A percentile compares a stretch with the other conserved stretches of the same genome.
Evolutionary conservation across 2,329 filamentous ascomycete genomes (phyloP).

Genomic region (Colletotrichum phormii): DNA sequence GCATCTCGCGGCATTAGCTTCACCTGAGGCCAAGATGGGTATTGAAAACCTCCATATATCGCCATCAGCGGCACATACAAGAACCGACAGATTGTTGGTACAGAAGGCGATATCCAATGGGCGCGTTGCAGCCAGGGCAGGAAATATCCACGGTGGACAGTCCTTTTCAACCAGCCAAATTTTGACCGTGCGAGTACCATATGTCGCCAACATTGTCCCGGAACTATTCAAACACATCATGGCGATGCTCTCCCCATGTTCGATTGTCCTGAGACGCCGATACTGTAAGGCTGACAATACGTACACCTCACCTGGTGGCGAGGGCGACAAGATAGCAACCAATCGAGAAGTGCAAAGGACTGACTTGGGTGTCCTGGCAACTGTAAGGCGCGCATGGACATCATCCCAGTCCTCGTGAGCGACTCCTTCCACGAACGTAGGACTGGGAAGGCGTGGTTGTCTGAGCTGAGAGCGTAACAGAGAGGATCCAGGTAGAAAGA

Average conservation of each 20-base stretch:
- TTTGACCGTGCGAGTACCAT: not conserved
- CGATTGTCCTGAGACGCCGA: not conserved
- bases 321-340: not conserved
- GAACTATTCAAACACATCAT: not conserved
- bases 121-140: not conserved
- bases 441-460: not conserved
- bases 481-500: not conserved
- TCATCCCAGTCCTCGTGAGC: not conserved
- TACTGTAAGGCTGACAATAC: not conserved
- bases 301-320: not conserved
- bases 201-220: not conserved
- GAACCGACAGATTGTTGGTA: not conserved
- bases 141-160: not conserved
- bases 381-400: not conserved
- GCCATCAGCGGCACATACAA: not conserved
- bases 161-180: not conserved
- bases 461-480: not conserved
- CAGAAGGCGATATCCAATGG: not conserved
- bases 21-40: not conserved
- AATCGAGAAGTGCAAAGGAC: not conserved
- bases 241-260: not conserved
- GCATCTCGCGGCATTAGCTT: not conserved
- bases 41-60: not conserved
- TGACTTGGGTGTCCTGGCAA: not conserved
- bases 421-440: not conserved